phyloP scores from a whole-genome alignment of 2,329 filamentous ascomycete genomes.

The Dactylellina haptotyla region DNA sequence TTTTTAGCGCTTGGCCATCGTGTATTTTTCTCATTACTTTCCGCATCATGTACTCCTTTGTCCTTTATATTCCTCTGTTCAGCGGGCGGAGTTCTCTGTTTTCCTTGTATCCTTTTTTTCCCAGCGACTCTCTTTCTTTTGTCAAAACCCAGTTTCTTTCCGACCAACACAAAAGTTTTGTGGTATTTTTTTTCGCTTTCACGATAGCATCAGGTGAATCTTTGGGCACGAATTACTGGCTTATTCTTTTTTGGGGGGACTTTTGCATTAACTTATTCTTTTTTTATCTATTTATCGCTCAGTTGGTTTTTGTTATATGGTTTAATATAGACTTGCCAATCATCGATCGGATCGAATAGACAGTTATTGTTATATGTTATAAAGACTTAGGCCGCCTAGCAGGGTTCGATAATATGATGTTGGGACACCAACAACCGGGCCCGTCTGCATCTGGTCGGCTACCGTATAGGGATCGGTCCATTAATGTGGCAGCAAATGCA shows the following conservation, averaged over 20 bases:
- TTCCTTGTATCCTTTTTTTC: neutral
- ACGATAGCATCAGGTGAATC: neutral
- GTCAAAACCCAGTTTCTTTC: slow-evolving; percentile 5
- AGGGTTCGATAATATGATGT: neutral
- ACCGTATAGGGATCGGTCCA: slow-evolving; percentile 32
- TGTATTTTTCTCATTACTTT: slow-evolving; percentile 7
- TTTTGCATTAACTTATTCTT: neutral
- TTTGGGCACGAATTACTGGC: neutral
- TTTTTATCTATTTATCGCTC: neutral
- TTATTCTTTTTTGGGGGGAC: neutral
- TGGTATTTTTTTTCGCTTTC: slow-evolving; percentile 32
- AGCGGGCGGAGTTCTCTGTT: slow-evolving; percentile 29
- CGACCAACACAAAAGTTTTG: slow-evolving; percentile 47
- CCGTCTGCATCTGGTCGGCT: slow-evolving; percentile 1
- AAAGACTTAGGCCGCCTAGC: neutral
- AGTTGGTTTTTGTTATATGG: slow-evolving; percentile 8
- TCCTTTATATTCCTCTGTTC: slow-evolving; percentile 30
- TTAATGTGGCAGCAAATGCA: neutral
- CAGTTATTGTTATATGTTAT: neutral
- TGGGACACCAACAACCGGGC: slow-evolving; percentile 10
- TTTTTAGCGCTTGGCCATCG: slow-evolving; percentile 25
- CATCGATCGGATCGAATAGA: slow-evolving; percentile 12
- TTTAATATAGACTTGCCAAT: slow-evolving; percentile 24
- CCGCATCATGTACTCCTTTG: neutral
- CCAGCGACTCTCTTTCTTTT: slow-evolving; percentile 7